Base-by-base conservation (phyloP, 2,329 filamentous ascomycete genomes). In the Lasiodiplodia theobromae region DNA sequence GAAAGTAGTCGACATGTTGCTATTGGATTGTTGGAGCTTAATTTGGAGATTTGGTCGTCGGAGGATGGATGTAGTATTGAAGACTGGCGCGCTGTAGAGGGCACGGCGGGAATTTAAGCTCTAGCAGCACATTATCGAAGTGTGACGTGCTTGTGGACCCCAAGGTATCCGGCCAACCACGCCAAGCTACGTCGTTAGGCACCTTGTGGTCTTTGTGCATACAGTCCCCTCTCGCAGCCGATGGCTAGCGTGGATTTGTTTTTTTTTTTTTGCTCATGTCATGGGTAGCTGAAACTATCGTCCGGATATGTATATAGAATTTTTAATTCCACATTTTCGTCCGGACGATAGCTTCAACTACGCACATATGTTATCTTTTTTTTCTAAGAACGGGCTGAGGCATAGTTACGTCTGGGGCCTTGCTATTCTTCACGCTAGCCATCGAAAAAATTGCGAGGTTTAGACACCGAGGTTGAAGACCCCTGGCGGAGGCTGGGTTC, bases 1-100 rank as follows among this genome's bases (percentile, higher is more conserved):
- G 79, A 90, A 82, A 78, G 80, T 52, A 28, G 58, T 31, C 11
- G 52, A 52, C 51, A 69, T 71, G 52, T 51, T 73, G 53, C 58
- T 28, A 23, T 57, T 14, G 18, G 14, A 14, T 14, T 62, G 23
- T 34, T 62, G 12, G 14, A 37, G 16, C 25, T 49, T 12, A 6
- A 28, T 12, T 7, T 4, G 18, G 31, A 47, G n/a, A 16, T 62
- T 23, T n/a, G 0, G 18, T 12, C 1, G 21, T 16, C 4, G 58
- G 23, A n/a, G 40, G 34, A 34, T 16, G 25, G 49, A 44, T 52
- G 58, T 16, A 21, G 47, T 38, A 28, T 28, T 31, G 47, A 38
- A 52, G 21, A 58, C n/a, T 23, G 16, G 8, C 2, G 12, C 8
- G 7, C 6, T 44, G 40, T 18, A 62, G 37, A 7, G 64, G 52